Conservation (phyloP, 257 asterid species). For the Prunella vulgaris region DNA sequence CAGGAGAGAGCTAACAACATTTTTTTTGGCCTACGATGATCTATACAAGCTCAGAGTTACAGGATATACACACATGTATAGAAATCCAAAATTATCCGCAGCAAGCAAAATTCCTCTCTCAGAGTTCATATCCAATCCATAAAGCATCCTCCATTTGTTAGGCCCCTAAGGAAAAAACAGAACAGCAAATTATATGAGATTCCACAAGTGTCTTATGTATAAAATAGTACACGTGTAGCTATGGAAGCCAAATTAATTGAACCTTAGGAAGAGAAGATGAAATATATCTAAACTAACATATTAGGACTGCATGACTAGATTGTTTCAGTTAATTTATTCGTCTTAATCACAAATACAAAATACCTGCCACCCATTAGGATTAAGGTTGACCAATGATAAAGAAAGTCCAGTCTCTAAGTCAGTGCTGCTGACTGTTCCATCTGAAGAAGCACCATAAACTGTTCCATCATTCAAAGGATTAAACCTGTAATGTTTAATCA, state of each 20-base stretch:
- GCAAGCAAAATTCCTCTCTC: constrained; percentile 67
- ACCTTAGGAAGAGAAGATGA: neutral
- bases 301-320: neutral
- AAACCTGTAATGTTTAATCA: constrained; percentile 47
- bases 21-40: neutral
- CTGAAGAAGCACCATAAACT: constrained; percentile 84
- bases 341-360: neutral
- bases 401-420: constrained; percentile 94
- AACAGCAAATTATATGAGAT: constrained; percentile 7
- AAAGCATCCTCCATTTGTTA: constrained; percentile 87
- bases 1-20: neutral
- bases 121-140: constrained; percentile 81
- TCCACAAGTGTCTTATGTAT: neutral
- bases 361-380: constrained; percentile 99
- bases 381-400: constrained; percentile 63
- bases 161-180: constrained; percentile 60
- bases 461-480: constrained; percentile 73
- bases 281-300: neutral
- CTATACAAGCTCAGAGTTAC: constrained; percentile 5
- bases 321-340: neutral
- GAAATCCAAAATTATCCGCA: constrained; percentile 86
- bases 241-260: neutral
- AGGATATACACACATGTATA: constrained; percentile 56
- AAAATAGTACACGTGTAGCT: neutral
- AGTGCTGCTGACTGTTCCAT: constrained; percentile 86